A percentile compares a stretch with the other conserved stretches of the same genome.
Evolutionary conservation across 2,329 filamentous ascomycete genomes (phyloP).

Genomic region (Diplocarpon rosae): DNA sequence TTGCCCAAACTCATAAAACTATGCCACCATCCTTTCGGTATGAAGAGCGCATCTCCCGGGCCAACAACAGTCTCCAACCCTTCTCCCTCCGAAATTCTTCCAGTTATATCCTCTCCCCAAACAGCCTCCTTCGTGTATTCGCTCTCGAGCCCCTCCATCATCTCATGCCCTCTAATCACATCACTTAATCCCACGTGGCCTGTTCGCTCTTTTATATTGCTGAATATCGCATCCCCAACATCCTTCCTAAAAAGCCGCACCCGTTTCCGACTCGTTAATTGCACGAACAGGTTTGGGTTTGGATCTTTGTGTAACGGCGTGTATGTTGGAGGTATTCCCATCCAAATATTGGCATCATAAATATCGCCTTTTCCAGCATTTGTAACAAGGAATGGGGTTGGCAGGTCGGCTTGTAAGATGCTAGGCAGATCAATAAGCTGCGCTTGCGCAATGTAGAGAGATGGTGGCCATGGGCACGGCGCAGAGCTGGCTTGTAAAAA

Average conservation of each 20-base stretch:
- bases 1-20: slow-evolving; percentile 55
- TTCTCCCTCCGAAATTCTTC: not conserved
- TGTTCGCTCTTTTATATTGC: slow-evolving; percentile 31
- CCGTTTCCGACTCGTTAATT: slow-evolving; percentile 62
- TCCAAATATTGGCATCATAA: slow-evolving; percentile 82
- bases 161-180: slow-evolving; percentile 62
- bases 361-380: slow-evolving; percentile 65
- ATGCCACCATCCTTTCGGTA: slow-evolving; percentile 82
- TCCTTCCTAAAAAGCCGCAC: slow-evolving; percentile 60
- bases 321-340: slow-evolving; percentile 76
- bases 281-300: slow-evolving; percentile 86
- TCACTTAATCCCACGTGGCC: slow-evolving; percentile 28
- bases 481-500: slow-evolving; percentile 16
- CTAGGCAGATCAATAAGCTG: slow-evolving; percentile 57
- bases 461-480: not conserved
- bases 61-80: slow-evolving; percentile 37
- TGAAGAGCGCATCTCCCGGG: slow-evolving; percentile 63
- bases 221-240: slow-evolving; percentile 54
- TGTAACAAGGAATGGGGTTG: slow-evolving; percentile 52
- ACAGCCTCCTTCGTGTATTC: slow-evolving; percentile 53
- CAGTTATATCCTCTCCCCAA: slow-evolving; percentile 41
- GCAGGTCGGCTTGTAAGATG: slow-evolving; percentile 52
- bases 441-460: slow-evolving; percentile 82
- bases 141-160: slow-evolving; percentile 78
- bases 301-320: slow-evolving; percentile 89